These are phyloP conservation scores for Xylariaceae sp. DNA, from an alignment of 2,329 filamentous ascomycete genomes.

Conservation along the genomic window DNA sequence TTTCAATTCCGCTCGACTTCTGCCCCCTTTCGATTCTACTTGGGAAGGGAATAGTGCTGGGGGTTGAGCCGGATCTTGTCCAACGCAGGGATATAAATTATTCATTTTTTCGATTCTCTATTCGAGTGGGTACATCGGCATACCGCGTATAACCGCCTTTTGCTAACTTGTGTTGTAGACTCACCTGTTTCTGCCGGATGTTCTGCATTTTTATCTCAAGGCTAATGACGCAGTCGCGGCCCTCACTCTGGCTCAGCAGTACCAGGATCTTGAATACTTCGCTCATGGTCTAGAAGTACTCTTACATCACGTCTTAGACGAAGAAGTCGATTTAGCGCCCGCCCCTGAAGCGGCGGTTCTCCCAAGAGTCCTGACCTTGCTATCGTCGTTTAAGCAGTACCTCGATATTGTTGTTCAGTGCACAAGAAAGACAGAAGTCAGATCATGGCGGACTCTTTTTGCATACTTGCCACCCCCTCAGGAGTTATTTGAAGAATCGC, in stretches of 20 bases:
- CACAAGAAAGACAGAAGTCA: slow-evolving; percentile 91
- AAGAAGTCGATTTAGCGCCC: slow-evolving; percentile 76
- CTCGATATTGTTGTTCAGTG: slow-evolving; percentile 95
- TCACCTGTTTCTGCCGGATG: slow-evolving; percentile 85
- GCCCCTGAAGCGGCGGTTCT: slow-evolving; percentile 61
- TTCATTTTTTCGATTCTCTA: slow-evolving; percentile 81
- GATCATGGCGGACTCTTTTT: slow-evolving; percentile 93
- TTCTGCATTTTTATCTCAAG: slow-evolving; percentile 74
- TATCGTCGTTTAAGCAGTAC: slow-evolving; percentile 76
- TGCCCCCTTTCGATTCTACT: slow-evolving; percentile 85
- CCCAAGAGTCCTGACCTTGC: slow-evolving; percentile 57
- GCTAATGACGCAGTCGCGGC: slow-evolving; percentile 76
- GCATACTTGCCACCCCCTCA: slow-evolving; percentile 84
- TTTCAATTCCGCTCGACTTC: slow-evolving; percentile 85
- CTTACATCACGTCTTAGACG: slow-evolving; percentile 87
- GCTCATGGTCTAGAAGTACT: slow-evolving; percentile 88
- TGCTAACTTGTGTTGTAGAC: slow-evolving; percentile 52
- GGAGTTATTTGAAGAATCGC: slow-evolving; percentile 87
- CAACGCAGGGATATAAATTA: slow-evolving; percentile 89
- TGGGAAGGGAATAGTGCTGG: slow-evolving; percentile 85
- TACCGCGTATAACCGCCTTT: neutral
- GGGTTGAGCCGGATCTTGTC: slow-evolving; percentile 88
- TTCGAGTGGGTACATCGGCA: slow-evolving; percentile 62
- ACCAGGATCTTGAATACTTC: slow-evolving; percentile 85
- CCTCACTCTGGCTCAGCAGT: slow-evolving; percentile 76